Evolutionary conservation across 805 yeast genomes (phyloP), one percentile per base, ranked within the genome.

Genomic region (Dipodascopsis tothii): DNA sequence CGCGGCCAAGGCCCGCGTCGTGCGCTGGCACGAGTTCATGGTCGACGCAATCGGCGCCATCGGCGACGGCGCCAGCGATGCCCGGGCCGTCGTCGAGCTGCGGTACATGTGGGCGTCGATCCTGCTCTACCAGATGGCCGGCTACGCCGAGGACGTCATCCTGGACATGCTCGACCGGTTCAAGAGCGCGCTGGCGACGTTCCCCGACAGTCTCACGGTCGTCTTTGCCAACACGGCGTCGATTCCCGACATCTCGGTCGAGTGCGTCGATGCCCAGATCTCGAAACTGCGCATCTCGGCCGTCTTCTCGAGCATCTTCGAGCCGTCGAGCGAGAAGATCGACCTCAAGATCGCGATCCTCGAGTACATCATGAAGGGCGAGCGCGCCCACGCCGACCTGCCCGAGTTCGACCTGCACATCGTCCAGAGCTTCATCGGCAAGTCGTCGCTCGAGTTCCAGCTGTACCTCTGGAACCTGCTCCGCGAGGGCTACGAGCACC

Each of bases 251-350:
- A 61, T 88, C 2, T 78, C 72, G 34, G 40, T 60, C 1, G 63
- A 68, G 0, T 67, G 74, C 3, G 69, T 84, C 5, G 70, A 69
- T 28, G 68, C 76, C 3, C 88, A 85, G 54, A 65, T 79, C 17
- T 80, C 88, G 1, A 84, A 85, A 40, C 68, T 84, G 11, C 75
- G 78, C 21, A 84, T 90, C 0, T 73, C 86, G 35, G 66, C 81
- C 0, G 71, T 78, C 9, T 83, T 84, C 54, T 72, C 84, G 2
- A 67, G 66, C 16, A 70, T 78, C 5, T 66, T 78, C 32, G 59
- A 58, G 25, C 53, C 57, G 6, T 58, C 63, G 1, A 56, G 57
- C 23, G 52, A 57, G 16, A 50, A 48, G 1, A 46, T 48, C 5
- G 33, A 52, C 3, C 61, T 62, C 4, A 59, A 60, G 18, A 59